Percentiles rank a stretch among this genome's conserved stretches.
phyloP scores from a whole-genome alignment of 2,329 filamentous ascomycete species.

The Magnaporthiopsis incrustans region DNA sequence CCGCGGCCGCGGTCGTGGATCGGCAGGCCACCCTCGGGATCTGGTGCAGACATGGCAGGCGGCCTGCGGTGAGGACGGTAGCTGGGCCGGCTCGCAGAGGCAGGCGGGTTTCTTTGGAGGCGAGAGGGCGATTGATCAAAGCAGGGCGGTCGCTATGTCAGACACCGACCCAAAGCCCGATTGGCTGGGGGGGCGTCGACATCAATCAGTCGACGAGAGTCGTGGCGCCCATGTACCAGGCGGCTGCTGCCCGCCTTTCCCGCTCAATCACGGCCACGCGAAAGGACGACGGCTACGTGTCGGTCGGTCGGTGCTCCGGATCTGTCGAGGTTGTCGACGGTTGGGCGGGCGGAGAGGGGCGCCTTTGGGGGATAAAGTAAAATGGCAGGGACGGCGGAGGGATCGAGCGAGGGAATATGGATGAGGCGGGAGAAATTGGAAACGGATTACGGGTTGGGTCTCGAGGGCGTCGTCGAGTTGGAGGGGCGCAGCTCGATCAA shows the following conservation, averaged over 20 bases:
- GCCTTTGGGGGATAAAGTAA: not conserved
- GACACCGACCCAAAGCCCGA: conserved; percentile 1
- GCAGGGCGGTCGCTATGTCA: not conserved
- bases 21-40: conserved; percentile 31
- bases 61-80: not conserved
- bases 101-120: not conserved
- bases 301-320: not conserved
- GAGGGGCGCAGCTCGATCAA: conserved; percentile 3
- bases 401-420: not conserved
- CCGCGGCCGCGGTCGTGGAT: conserved; percentile 28
- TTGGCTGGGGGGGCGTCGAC: conserved; percentile 5
- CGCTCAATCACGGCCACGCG: not conserved
- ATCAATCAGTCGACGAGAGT: conserved; percentile 3
- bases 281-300: not conserved
- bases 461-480: conserved; percentile 3
- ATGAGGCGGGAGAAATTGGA: not conserved
- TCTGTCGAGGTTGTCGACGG: conserved; percentile 3
- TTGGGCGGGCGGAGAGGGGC: not conserved
- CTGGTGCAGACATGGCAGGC: conserved; percentile 4
- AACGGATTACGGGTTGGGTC: conserved; percentile 3
- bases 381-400: not conserved
- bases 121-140: not conserved
- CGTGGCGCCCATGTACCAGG: not conserved
- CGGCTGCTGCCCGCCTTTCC: not conserved
- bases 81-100: not conserved